Evolutionary conservation across 2,329 filamentous ascomycete species (phyloP).

Genomic region (Rhytidhysteron rufulum): DNA sequence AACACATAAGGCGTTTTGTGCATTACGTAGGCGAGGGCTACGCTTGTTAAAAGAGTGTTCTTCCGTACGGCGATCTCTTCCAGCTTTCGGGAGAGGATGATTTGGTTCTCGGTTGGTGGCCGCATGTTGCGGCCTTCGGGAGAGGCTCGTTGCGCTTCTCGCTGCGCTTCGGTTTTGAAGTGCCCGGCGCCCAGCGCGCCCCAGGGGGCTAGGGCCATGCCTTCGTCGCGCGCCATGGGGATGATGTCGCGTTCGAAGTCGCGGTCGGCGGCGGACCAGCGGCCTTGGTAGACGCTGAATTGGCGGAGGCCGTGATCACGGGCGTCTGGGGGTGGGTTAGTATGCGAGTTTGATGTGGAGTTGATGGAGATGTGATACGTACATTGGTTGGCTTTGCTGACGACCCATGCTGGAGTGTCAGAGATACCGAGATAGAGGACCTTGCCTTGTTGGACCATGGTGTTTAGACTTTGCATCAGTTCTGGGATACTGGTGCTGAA

Average conservation of each 20-base stretch:
- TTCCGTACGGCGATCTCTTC: conserved; percentile 58
- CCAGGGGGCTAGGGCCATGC: conserved; percentile 59
- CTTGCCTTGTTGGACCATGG: conserved; percentile 32
- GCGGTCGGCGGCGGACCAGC: conserved; percentile 57
- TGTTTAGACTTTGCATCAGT: conserved; percentile 36
- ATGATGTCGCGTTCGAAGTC: conserved; percentile 70
- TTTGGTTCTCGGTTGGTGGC: conserved; percentile 46
- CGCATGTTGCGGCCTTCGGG: conserved; percentile 33
- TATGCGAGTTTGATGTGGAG: conserved; percentile 1
- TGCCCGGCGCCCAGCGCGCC: conserved; percentile 49
- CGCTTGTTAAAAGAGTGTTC: conserved; percentile 54
- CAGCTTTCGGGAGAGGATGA: conserved; percentile 53
- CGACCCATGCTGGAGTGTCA: conserved; percentile 41
- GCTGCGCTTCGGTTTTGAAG: conserved; percentile 35
- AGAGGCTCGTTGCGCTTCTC: conserved; percentile 16
- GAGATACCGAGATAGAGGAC: conserved; percentile 37
- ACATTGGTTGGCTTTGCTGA: conserved; percentile 46
- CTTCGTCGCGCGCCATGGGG: conserved; percentile 60
- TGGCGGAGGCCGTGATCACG: conserved; percentile 65
- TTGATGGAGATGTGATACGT: conserved; percentile 10
- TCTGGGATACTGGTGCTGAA: conserved; percentile 34
- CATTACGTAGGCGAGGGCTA: conserved; percentile 68
- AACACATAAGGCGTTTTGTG: conserved; percentile 70
- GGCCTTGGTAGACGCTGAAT: conserved; percentile 67
- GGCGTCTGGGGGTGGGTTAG: conserved; percentile 47